Conservation (phyloP, 2,329 filamentous ascomycete genomes). For the Pyrenophora tritici-repentis region DNA sequence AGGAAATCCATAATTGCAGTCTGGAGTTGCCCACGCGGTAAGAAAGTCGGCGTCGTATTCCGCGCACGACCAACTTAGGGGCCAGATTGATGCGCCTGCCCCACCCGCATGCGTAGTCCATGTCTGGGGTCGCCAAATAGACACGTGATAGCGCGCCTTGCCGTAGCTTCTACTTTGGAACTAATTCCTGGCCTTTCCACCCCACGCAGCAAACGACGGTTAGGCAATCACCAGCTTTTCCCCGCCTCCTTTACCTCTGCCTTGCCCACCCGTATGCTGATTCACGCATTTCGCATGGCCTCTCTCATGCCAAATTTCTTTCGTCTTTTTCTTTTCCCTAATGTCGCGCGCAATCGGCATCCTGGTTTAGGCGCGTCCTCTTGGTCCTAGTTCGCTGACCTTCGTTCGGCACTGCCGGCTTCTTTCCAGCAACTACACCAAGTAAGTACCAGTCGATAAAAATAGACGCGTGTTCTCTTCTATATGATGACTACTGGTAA, state of each 20-base stretch:
- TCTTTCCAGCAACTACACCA: background rate
- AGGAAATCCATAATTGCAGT: constrained; percentile 83
- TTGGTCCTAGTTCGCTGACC: background rate
- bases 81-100: constrained; percentile 12
- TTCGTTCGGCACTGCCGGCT: background rate
- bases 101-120: background rate
- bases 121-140: background rate
- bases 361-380: constrained; percentile 2
- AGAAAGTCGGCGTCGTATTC: background rate
- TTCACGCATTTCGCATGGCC: constrained; percentile 2
- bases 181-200: background rate
- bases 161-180: background rate
- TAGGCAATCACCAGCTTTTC: too few relatives aligned
- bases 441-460: constrained; percentile 7
- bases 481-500: constrained; percentile 40
- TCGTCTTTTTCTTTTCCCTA: background rate
- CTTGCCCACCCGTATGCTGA: background rate
- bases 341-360: constrained; percentile 6
- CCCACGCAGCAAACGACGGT: background rate
- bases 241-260: too few relatives aligned
- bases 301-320: background rate
- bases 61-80: background rate
- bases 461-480: background rate
- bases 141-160: constrained; percentile 9
- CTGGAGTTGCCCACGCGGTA: background rate